Evolutionary conservation across 441 rosid species (phyloP), one percentile per base, ranked within the genome.

Genomic region (Brassica hybrid): DNA sequence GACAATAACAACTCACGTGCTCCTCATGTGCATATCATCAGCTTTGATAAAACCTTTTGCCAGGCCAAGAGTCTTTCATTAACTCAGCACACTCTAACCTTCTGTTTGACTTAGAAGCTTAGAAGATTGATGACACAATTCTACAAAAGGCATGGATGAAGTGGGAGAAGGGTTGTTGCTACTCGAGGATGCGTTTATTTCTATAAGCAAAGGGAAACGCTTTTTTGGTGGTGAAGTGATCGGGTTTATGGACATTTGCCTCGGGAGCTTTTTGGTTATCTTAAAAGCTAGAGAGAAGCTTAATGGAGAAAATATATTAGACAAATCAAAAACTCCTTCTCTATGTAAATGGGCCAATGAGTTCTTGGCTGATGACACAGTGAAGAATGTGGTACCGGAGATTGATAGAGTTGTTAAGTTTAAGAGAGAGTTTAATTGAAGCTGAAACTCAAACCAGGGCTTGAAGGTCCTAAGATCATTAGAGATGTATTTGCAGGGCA

Each of bases 141-240:
- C 25, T 23, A 23, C 25, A 23, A 86, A 87, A 16, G 64, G 72
- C 5, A 17, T 80, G 1, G 80, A 78, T 21, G 83, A 82, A 60
- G 16, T 84, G 16, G 65, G 2, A 0, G 88, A 86, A 82, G 90
- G 90, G 27, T 7, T 90, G 41, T 43, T 7, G 7, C 64, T 77
- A 70, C 68, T 91, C 48, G 94, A 93, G 78, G 90, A 82, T 7
- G 90, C 85, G 0, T 86, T 79, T 72, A 48, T 11, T n/a, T 79
- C 81, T 67, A 38, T 79, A 34, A 84, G 97, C 87, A 83, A 84
- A 79, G 97, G 97, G 52, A 81, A 84, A 76, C 62, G 80, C 0
- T 91, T 87, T 84, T 93, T 90, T 48, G 90, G 95, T 2, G 98
- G 94, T 69, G 90, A 88, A 43, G 34, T 61, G 8, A 83, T 91